Percentiles rank a stretch among this genome's conserved stretches.
Evolutionary conservation across 2,329 filamentous ascomycete species (phyloP).

Genomic region (Pseudohalonectria lignicola): DNA sequence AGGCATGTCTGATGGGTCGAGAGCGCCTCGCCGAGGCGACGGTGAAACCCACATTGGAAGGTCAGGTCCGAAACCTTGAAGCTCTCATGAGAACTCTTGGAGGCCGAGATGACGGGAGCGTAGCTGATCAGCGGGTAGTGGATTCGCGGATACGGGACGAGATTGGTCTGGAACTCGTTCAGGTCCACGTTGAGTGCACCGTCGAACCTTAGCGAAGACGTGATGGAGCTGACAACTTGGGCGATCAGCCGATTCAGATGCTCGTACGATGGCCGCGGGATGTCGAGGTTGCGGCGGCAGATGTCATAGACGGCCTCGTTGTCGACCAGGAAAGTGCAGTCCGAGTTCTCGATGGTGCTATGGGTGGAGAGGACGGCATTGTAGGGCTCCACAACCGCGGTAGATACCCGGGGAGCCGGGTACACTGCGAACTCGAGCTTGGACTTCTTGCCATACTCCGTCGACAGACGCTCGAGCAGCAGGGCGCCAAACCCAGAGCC

Average conservation of each 20-base stretch:
- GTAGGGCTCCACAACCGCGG: constrained; percentile 97
- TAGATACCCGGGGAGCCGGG: constrained; percentile 92
- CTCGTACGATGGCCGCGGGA: constrained; percentile 96
- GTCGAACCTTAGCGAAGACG: constrained; percentile 94
- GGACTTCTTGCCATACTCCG: constrained; percentile 99
- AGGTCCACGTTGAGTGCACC: constrained; percentile 98
- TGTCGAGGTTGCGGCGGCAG: constrained; percentile 92
- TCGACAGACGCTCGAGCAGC: constrained; percentile 95
- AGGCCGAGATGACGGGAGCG: constrained; percentile 83
- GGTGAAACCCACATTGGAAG: constrained; percentile 57
- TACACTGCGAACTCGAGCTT: constrained; percentile 99
- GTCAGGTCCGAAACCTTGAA: constrained; percentile 98
- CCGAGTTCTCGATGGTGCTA: constrained; percentile 97
- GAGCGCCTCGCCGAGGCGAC: too few relatives aligned
- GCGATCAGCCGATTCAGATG: constrained; percentile 98
- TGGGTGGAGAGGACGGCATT: constrained; percentile 99
- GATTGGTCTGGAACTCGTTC: constrained; percentile 99
- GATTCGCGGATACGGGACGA: constrained; percentile 97
- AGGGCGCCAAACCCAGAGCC: constrained; percentile 97
- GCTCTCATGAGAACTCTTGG: constrained; percentile 94
- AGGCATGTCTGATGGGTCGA: too few relatives aligned
- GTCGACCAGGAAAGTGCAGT: constrained; percentile 99
- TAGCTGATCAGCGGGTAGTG: constrained; percentile 99
- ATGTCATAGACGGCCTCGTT: constrained; percentile 99
- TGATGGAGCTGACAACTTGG: constrained; percentile 98